Percentiles rank a stretch among this genome's conserved stretches.
Conservation (phyloP, 164 flowering plant species). For the Vitis riparia region DNA sequence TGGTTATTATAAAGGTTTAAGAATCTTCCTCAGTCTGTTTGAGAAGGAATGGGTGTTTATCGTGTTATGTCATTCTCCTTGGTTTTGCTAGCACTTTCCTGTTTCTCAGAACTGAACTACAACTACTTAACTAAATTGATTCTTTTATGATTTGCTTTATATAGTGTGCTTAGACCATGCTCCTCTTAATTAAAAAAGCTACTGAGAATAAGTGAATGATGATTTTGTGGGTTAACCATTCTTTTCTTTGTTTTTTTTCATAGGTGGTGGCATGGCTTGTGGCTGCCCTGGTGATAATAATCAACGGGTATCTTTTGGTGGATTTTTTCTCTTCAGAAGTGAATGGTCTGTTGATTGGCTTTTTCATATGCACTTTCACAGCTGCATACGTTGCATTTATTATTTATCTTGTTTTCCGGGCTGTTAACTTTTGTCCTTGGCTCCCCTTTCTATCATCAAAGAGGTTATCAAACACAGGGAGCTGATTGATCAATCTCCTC, state of each 20-base stretch:
- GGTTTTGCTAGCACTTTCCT: neutral
- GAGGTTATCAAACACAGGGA: conserved; percentile 4
- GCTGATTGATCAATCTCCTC: conserved; percentile 11
- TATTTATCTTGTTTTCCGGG: conserved; percentile 48
- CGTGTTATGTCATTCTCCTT: neutral
- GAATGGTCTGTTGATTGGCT: conserved; percentile 29
- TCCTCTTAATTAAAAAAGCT: too few relatives aligned
- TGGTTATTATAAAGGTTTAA: too few relatives aligned
- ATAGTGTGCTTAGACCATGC: too few relatives aligned
- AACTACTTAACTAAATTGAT: neutral
- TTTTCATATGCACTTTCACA: conserved; percentile 29
- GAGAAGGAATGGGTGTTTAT: neutral
- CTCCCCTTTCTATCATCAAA: conserved; percentile 12
- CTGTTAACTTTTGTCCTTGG: conserved; percentile 28
- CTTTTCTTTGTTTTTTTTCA: conserved; percentile 10
- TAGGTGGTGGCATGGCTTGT: conserved; percentile 61
- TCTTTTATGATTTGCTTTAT: too few relatives aligned
- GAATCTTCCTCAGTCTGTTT: neutral
- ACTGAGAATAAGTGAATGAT: neutral
- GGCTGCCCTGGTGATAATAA: conserved; percentile 60
- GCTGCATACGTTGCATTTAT: conserved; percentile 57
- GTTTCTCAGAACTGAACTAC: neutral
- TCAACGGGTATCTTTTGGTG: conserved; percentile 64
- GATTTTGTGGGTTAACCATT: neutral
- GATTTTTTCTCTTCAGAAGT: conserved; percentile 61